Evolutionary conservation across 129 eudicot genomes (phyloP).

Genomic region (Tanacetum coccineum): DNA sequence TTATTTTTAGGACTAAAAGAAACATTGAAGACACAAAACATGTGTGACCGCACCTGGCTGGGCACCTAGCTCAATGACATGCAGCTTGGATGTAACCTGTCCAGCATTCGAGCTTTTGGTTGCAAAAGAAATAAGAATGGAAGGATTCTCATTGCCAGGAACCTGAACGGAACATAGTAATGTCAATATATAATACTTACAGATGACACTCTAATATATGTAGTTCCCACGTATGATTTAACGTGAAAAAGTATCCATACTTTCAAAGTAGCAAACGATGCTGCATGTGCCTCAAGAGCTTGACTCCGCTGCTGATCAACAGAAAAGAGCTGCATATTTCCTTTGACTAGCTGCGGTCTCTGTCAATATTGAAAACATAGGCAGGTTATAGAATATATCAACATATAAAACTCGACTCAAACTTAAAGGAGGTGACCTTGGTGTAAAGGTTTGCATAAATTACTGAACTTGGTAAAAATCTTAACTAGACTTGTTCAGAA

Average conservation of each 20-base stretch:
- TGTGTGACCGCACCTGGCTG: conserved; percentile 69
- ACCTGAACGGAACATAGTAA: conserved; percentile 44
- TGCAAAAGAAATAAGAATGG: conserved; percentile 92
- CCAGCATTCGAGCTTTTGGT: conserved; percentile 94
- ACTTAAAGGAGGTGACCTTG: neutral
- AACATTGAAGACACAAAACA: conserved; percentile 8
- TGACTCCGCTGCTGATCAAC: conserved; percentile 99
- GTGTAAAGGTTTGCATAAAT: neutral
- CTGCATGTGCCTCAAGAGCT: conserved; percentile 99
- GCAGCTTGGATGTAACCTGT: conserved; percentile 83
- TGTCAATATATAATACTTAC: conserved; percentile 13
- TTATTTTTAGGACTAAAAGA: neutral
- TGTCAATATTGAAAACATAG: conserved; percentile 21
- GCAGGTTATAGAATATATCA: conserved; percentile 6
- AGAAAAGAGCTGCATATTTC: conserved; percentile 95
- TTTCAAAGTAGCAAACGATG: conserved; percentile 86
- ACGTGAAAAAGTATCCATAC: conserved; percentile 26
- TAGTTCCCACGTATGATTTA: neutral
- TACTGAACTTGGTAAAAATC: conserved; percentile 5
- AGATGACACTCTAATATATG: neutral
- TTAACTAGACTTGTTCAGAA: conserved; percentile 13
- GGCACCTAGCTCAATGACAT: conserved; percentile 97
- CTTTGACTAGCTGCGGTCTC: conserved; percentile 95
- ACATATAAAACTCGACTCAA: conserved; percentile 1
- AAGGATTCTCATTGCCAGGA: conserved; percentile 93